phyloP scores from a whole-genome alignment of 2,329 filamentous ascomycete species.

The Sporothrix phasma region DNA sequence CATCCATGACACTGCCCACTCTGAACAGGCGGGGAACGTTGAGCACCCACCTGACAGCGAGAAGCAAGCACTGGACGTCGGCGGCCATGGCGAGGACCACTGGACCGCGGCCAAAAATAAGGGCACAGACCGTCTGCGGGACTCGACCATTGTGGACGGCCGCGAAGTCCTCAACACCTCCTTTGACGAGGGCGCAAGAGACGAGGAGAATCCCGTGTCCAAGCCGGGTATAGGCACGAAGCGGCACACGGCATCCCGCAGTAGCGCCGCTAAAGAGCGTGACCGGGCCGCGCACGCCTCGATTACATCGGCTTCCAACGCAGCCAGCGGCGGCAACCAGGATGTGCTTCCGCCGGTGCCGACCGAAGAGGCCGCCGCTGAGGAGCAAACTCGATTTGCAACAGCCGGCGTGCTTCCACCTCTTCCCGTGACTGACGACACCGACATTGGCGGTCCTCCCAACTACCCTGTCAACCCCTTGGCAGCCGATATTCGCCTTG shows the following conservation, averaged over 20 bases:
- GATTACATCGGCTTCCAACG: background rate
- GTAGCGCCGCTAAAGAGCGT: background rate
- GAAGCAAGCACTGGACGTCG: conserved; percentile 63
- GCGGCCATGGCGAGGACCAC: conserved; percentile 66
- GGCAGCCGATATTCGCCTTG: conserved; percentile 59
- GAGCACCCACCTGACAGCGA: conserved; percentile 36
- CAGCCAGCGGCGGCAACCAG: background rate
- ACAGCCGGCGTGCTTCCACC: conserved; percentile 60
- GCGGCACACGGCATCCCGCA: background rate
- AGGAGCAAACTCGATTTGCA: conserved; percentile 50
- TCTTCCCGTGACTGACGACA: conserved; percentile 63
- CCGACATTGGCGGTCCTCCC: conserved; percentile 63
- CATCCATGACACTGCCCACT: conserved; percentile 15
- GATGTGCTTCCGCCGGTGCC: conserved; percentile 50
- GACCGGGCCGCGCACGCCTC: background rate
- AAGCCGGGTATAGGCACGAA: background rate
- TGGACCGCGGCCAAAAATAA: conserved; percentile 57
- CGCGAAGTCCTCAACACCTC: conserved; percentile 59
- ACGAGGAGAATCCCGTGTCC: background rate
- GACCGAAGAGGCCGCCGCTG: conserved; percentile 18
- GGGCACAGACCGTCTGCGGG: conserved; percentile 54
- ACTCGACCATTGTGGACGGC: conserved; percentile 57
- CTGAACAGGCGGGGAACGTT: background rate
- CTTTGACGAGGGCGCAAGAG: conserved; percentile 8
- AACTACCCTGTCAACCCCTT: conserved; percentile 44